Percentiles rank a stretch among this genome's conserved stretches.
Conservation (phyloP, 805 yeast genomes). For the Saturnispora gosingensis region DNA sequence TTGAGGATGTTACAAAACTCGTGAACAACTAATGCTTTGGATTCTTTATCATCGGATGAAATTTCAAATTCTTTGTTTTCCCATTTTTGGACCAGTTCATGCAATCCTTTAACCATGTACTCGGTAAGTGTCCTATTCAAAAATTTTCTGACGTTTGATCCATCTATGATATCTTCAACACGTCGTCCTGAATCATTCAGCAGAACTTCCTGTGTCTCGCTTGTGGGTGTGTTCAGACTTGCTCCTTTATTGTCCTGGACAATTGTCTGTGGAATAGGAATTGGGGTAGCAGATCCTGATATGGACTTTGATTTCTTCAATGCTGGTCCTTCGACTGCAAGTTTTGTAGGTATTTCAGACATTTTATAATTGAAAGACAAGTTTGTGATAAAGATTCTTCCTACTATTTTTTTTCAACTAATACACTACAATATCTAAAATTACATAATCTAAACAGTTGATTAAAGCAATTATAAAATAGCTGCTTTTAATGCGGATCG, state of each 20-base stretch:
- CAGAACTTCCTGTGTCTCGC: conserved; percentile 6
- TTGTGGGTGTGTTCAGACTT: background rate
- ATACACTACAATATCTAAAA: background rate
- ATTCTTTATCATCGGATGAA: background rate
- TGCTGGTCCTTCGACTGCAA: conserved; percentile 1
- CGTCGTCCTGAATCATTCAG: conserved; percentile 12
- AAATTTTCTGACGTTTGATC: conserved; percentile 42
- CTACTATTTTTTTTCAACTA: background rate
- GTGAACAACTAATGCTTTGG: conserved; percentile 7
- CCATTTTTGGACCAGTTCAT: conserved; percentile 20
- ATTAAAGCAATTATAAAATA: background rate
- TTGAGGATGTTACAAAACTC: conserved; percentile 12
- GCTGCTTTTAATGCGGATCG: conserved; percentile 16
- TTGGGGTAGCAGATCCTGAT: conserved; percentile 16
- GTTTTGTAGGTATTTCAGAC: background rate
- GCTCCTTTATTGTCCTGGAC: background rate
- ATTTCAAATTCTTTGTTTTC: conserved; percentile 21
- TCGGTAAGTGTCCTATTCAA: conserved; percentile 38
- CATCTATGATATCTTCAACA: conserved; percentile 39
- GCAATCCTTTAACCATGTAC: conserved; percentile 37
- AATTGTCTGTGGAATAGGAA: conserved; percentile 19
- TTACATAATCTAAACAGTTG: background rate
- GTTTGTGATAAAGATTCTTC: background rate
- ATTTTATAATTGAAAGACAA: background rate
- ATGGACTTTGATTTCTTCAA: conserved; percentile 5